These are phyloP conservation scores for Elaeis guineensis DNA, from an alignment of 176 grass and related monocot species.

Conservation along the genomic window DNA sequence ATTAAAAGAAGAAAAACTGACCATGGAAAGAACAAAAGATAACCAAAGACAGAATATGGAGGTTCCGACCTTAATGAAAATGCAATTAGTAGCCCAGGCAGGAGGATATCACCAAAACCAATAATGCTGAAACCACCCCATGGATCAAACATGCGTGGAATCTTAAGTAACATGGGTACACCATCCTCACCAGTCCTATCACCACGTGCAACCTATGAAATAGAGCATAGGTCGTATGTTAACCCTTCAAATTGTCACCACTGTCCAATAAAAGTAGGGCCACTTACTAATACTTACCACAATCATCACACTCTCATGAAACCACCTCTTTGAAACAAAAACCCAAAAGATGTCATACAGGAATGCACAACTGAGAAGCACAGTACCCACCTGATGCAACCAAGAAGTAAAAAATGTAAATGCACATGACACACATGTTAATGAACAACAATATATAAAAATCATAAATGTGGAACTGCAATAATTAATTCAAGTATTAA, in stretches of 20 bases:
- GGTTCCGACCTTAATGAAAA: conserved; percentile 74
- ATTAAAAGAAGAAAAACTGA: too few relatives aligned
- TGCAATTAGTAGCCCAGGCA: conserved; percentile 87
- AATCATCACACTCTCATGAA: conserved; percentile 99
- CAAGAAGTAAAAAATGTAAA: background rate
- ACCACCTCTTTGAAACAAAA: conserved; percentile 88
- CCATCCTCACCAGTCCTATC: conserved; percentile 98
- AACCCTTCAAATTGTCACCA: background rate
- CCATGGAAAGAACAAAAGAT: too few relatives aligned
- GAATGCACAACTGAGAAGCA: conserved; percentile 85
- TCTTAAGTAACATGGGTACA: conserved; percentile 93
- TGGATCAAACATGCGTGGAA: conserved; percentile 94
- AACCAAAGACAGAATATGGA: background rate
- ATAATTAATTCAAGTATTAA: too few relatives aligned
- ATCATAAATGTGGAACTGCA: too few relatives aligned
- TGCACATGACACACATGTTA: background rate
- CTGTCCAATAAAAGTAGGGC: background rate
- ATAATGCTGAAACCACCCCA: conserved; percentile 99
- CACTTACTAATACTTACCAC: conserved; percentile 51
- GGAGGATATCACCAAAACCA: conserved; percentile 96
- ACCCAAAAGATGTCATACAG: conserved; percentile 99
- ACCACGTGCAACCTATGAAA: conserved; percentile 70
- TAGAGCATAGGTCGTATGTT: conserved; percentile 3
- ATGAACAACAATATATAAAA: too few relatives aligned
- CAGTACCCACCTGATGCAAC: conserved; percentile 55